Evolutionary conservation across 192 early-diverging fungal species (phyloP), one percentile per base, ranked within the genome.

Genomic region (Backusella macrospora): DNA sequence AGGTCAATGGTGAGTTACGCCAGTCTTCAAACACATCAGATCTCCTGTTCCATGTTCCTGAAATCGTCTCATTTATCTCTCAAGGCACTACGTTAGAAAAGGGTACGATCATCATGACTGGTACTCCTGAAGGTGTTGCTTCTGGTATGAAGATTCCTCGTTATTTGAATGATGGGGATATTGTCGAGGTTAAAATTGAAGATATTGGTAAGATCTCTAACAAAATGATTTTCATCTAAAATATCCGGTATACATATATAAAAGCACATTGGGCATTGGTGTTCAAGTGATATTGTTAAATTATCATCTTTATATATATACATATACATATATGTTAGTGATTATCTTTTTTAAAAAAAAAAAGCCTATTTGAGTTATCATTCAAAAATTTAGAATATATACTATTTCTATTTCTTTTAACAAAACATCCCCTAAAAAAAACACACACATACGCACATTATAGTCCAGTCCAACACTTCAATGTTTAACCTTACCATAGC

Each of bases 71-170:
- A 62, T 85, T 94, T 67, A 86, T 97, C 68, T 91, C 89, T 59
- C 78, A 87, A 8, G 90, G 96, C 73, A 96, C 96, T 92, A 93
- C 82, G 52, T 84, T 98, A 18, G 92, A 98, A 73, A 85, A 85
- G 15, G 96, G 95, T 18, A 96, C 97, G 77, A 78, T 97, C 14
- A 84, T 98, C 40, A 84, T 98, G 40, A 97, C 96, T 2, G 94
- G 92, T 77, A 98, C 96, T 29, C 95, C 96, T n/a, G 81, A 85
- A 45, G 96, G 96, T 26, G 96, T 96, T 29, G 96, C 95, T 4
- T 87, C 88, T 6, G 12, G 52, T 4, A 1, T 0, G 4, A 3
- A 10, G 12, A 18, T 55, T 12, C 52, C 52, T 23, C 52, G 52
- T 12, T 55, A 55, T 9, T 88, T 98, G 62, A 15, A 71, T 26